Evolutionary conservation across 2,329 filamentous ascomycete genomes (phyloP).

Genomic region (Pestalotiopsis sp.): DNA sequence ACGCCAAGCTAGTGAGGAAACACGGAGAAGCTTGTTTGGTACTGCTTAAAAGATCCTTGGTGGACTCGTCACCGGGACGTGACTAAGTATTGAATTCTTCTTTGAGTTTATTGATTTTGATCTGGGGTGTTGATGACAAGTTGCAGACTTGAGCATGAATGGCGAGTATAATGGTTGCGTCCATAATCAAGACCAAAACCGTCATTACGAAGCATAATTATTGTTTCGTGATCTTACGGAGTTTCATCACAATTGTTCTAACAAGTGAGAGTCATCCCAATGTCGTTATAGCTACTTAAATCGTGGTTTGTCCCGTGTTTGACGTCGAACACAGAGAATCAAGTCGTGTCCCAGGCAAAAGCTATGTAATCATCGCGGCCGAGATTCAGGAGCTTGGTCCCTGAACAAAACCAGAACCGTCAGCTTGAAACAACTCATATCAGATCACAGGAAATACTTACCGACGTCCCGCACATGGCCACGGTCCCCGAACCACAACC

Average conservation of each 20-base stretch:
- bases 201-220: no score
- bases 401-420: background rate
- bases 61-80: background rate
- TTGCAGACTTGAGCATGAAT: no score
- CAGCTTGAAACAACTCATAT: background rate
- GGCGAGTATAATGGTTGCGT: no score
- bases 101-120: background rate
- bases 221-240: no score
- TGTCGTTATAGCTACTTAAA: no score
- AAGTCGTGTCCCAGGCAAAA: no score
- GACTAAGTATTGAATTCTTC: background rate
- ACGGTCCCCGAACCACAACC: conserved; percentile 1
- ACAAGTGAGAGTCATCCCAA: no score
- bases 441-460: background rate
- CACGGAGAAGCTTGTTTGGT: background rate
- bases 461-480: conserved; percentile 1
- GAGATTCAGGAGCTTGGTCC: background rate
- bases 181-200: no score
- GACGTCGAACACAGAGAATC: no score
- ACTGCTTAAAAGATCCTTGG: background rate
- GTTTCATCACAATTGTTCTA: no score
- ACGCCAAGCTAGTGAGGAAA: background rate
- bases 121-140: no score
- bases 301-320: no score
- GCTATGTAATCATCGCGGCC: background rate